Evolutionary conservation across 768 basidiomycete species (phyloP), one percentile per base, ranked within the genome.

Genomic region (Arthromyces matolae): DNA sequence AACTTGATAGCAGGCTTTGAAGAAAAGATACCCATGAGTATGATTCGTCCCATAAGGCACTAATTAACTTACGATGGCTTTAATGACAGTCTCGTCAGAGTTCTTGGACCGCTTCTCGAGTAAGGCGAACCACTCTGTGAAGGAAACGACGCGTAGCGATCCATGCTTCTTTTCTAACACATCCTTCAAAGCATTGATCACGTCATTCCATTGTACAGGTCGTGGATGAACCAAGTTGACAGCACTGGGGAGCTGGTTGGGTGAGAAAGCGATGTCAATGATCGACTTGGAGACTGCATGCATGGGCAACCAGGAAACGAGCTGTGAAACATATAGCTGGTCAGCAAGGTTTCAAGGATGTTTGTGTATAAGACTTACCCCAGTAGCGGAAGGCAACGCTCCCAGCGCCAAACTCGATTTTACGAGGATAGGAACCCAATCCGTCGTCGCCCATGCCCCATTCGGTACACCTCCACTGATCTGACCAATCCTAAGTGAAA

Each of bases 401-500:
- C 62, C 63, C 20, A 68, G 48, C 6, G 53, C 41, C 4, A 60
- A 10, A 48, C 67, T 67, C 5, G 70, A 67, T 46, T 71, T 70
- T n/a, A 70, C 55, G 3, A 71, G 54, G 36, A 68, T 66, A 0
- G 71, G 70, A 9, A 73, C 52, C 70, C 71, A 73, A 20, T 72
- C 70, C 1, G 56, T 64, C 6, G 60, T 62, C 3, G 67, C 57
- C 72, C 72, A 75, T 8, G 67, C 66, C 2, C 71, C 71, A 19
- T 60, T 66, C 4, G 61, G 60, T 1, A 9, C 14, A 1, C 64
- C 65, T n/a, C 70, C 71, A 29, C 59, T 58, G 18, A 73, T 61
- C 51, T 73, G 71, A 3, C 70, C 70, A 24, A 72, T 57, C 8
- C 71, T 59, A 18, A 72, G 41, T 3, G 63, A 64, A 2, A 62